Conservation (phyloP, 371 early-diverging fungal species). For the Polyrhizophydium stewartii region DNA sequence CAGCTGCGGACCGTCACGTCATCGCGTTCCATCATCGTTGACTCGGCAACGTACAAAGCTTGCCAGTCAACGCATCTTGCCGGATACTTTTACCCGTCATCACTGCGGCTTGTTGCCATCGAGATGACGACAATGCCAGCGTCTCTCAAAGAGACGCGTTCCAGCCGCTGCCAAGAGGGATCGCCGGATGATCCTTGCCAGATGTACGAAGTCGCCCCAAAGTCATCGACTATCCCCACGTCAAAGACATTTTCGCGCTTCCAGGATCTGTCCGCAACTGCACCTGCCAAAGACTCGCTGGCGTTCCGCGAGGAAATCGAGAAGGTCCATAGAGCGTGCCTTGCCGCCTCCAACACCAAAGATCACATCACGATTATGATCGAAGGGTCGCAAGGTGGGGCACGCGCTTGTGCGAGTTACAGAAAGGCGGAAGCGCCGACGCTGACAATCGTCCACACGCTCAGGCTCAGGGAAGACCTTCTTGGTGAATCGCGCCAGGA, state of each 20-base stretch:
- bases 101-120: too few species aligned
- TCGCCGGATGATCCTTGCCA: background rate
- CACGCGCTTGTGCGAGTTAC: too few species aligned
- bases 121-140: too few species aligned
- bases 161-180: too few species aligned
- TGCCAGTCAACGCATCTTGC: background rate
- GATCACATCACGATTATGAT: background rate
- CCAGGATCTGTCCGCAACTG: background rate
- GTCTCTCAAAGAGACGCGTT: too few species aligned
- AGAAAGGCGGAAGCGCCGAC: background rate
- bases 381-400: conserved; percentile 3
- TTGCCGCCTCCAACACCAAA: background rate
- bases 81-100: background rate
- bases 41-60: background rate
- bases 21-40: background rate
- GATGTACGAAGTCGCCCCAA: background rate
- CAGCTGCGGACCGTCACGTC: too few species aligned
- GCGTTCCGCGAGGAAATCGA: conserved; percentile 1
- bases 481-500: conserved; percentile 2
- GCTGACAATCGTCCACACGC: background rate
- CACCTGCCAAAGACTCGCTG: background rate
- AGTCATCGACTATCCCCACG: background rate
- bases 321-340: background rate
- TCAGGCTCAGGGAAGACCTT: background rate
- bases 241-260: background rate